phyloP scores from a whole-genome alignment of 2,329 filamentous ascomycete genomes.

The Monascus ruber region DNA sequence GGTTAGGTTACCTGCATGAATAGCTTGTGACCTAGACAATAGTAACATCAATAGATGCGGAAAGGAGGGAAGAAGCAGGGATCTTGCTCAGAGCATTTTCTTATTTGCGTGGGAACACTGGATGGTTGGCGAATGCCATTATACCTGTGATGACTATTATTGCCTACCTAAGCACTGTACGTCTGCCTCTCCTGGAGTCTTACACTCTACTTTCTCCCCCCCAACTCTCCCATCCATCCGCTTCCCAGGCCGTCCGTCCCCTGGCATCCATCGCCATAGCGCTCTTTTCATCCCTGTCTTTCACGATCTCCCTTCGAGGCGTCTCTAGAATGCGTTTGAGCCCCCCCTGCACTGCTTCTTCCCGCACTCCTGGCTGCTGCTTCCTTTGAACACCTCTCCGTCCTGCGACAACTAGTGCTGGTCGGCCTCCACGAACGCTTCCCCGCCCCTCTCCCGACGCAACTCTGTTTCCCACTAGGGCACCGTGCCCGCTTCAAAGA shows the following conservation, averaged over 20 bases:
- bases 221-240: slow-evolving; percentile 1
- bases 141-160: slow-evolving; percentile 3
- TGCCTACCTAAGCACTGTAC: background rate
- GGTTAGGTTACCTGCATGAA: too few relatives aligned
- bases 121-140: background rate
- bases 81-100: too few relatives aligned
- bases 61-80: too few relatives aligned
- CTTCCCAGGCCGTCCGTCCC: slow-evolving; percentile 3
- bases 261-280: slow-evolving; percentile 3
- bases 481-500: slow-evolving; percentile 2
- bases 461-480: slow-evolving; percentile 2
- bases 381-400: too few relatives aligned
- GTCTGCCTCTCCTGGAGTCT: slow-evolving; percentile 4
- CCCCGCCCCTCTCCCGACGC: too few relatives aligned
- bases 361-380: too few relatives aligned
- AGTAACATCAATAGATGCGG: too few relatives aligned
- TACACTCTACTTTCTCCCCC: slow-evolving; percentile 2
- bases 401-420: too few relatives aligned
- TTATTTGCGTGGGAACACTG: too few relatives aligned
- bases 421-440: too few relatives aligned
- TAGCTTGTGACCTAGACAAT: too few relatives aligned
- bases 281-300: background rate
- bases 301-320: slow-evolving; percentile 6
- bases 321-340: slow-evolving; percentile 1
- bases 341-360: background rate